phyloP scores from a whole-genome alignment of 2,329 filamentous ascomycete genomes.

The Diplodia sapinea region DNA sequence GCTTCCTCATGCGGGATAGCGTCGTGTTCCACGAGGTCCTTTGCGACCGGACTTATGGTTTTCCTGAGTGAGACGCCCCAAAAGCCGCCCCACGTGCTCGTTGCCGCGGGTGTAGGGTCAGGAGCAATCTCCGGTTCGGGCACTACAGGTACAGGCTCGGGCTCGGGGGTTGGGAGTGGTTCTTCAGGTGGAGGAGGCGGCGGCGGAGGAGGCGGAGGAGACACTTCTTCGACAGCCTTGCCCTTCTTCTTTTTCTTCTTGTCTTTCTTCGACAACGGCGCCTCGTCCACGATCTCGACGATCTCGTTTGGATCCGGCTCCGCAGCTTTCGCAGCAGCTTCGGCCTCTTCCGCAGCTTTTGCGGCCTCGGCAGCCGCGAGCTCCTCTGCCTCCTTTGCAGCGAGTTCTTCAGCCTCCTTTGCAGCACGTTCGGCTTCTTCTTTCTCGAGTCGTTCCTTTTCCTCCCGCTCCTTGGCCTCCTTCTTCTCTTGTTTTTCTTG shows the following conservation, averaged over 20 bases:
- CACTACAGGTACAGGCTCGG: slow-evolving; percentile 33
- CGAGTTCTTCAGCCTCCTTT: slow-evolving; percentile 28
- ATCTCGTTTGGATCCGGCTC: slow-evolving; percentile 34
- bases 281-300: slow-evolving; percentile 29
- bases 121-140: slow-evolving; percentile 39
- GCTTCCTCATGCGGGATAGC: slow-evolving; percentile 24
- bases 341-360: slow-evolving; percentile 36
- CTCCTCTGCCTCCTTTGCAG: slow-evolving; percentile 34
- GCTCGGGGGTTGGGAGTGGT: slow-evolving; percentile 41
- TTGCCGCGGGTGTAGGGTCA: slow-evolving; percentile 35
- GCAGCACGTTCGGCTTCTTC: slow-evolving; percentile 33
- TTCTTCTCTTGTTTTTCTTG: slow-evolving; percentile 38
- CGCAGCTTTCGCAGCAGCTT: slow-evolving; percentile 11
- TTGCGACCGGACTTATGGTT: slow-evolving; percentile 46
- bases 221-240: slow-evolving; percentile 45
- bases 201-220: slow-evolving; percentile 33
- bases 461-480: slow-evolving; percentile 38
- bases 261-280: slow-evolving; percentile 39
- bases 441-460: slow-evolving; percentile 37
- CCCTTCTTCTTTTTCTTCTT: slow-evolving; percentile 59
- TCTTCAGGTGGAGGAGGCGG: slow-evolving; percentile 23
- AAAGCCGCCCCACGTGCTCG: slow-evolving; percentile 46
- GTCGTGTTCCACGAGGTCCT: slow-evolving; percentile 29
- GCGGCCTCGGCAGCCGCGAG: slow-evolving; percentile 12
- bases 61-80: slow-evolving; percentile 55